phyloP scores from a whole-genome alignment of 441 rosid species.

The Caryocar brasiliense region DNA sequence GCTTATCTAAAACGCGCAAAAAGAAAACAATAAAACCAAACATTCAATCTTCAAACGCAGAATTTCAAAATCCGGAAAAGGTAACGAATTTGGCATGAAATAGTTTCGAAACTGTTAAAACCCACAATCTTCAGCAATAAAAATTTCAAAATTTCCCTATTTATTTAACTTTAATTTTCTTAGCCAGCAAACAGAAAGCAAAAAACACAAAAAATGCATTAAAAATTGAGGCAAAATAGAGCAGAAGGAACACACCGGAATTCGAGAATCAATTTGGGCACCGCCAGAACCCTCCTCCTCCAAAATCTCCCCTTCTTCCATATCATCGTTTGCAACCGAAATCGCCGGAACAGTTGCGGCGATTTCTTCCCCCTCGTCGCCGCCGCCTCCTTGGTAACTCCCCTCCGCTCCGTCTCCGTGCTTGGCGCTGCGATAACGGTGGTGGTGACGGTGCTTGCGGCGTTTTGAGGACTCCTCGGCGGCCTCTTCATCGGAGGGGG shows the following conservation, averaged over 20 bases:
- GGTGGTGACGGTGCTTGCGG: conserved; percentile 73
- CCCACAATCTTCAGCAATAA: too few species aligned
- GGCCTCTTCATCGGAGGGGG: conserved; percentile 41
- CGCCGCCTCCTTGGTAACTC: conserved; percentile 16
- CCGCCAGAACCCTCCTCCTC: conserved; percentile 43
- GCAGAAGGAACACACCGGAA: conserved; percentile 66
- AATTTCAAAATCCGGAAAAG: too few species aligned
- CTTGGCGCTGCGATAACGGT: conserved; percentile 57
- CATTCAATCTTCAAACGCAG: not conserved
- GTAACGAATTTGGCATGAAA: too few species aligned
- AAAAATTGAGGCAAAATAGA: conserved; percentile 5
- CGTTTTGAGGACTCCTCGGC: conserved; percentile 62
- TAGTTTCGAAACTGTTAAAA: too few species aligned
- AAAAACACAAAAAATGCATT: not conserved
- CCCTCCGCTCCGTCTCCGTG: conserved; percentile 50
- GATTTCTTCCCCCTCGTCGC: too few species aligned
- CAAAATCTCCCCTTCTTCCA: conserved; percentile 97
- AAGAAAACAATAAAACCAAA: not conserved
- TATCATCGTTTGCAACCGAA: conserved; percentile 37
- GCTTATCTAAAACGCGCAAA: conserved; percentile 15
- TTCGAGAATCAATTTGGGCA: conserved; percentile 21
- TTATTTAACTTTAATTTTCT: conserved; percentile 13
- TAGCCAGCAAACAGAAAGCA: conserved; percentile 24
- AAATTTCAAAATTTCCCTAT: too few species aligned
- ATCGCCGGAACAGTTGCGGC: not conserved